Percentiles rank a stretch among this genome's conserved stretches.
Conservation (phyloP, 495 filamentous ascomycete genomes). For the Aspergillus biplanus region DNA sequence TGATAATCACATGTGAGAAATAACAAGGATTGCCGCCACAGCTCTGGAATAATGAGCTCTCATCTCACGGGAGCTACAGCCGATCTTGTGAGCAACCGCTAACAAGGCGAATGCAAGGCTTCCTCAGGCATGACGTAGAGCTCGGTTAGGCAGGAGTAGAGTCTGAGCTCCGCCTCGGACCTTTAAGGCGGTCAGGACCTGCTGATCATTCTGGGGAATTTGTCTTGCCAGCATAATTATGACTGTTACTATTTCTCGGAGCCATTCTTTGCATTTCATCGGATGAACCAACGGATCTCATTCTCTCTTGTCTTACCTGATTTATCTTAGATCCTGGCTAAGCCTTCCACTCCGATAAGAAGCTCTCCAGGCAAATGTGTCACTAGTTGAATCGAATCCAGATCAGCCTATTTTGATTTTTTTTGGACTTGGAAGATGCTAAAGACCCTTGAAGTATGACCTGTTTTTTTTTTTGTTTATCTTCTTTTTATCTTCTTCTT, state of each 20-base stretch:
- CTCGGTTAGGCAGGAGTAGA: too few relatives aligned
- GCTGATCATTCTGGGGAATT: conserved; percentile 23
- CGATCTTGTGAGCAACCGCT: conserved; percentile 17
- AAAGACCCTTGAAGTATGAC: conserved; percentile 1
- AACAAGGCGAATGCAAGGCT: conserved; percentile 8
- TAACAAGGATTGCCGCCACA: background rate
- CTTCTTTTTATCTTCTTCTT: too few relatives aligned
- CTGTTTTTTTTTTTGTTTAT: background rate
- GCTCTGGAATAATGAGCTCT: background rate
- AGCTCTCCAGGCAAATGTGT: too few relatives aligned
- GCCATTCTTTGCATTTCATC: background rate
- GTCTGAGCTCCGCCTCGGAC: conserved; percentile 2
- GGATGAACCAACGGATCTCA: background rate
- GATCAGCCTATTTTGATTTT: too few relatives aligned
- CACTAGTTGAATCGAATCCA: too few relatives aligned
- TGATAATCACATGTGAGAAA: conserved; percentile 15
- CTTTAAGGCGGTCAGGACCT: conserved; percentile 19
- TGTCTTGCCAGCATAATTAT: background rate
- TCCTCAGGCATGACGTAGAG: too few relatives aligned
- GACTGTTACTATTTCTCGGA: background rate
- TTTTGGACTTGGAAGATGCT: conserved; percentile 3
- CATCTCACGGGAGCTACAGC: conserved; percentile 16
- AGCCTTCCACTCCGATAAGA: too few relatives aligned
- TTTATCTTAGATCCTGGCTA: too few relatives aligned
- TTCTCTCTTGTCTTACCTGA: background rate